phyloP scores from a whole-genome alignment of 2,329 filamentous ascomycete species.

The Colletotrichum liriopes region DNA sequence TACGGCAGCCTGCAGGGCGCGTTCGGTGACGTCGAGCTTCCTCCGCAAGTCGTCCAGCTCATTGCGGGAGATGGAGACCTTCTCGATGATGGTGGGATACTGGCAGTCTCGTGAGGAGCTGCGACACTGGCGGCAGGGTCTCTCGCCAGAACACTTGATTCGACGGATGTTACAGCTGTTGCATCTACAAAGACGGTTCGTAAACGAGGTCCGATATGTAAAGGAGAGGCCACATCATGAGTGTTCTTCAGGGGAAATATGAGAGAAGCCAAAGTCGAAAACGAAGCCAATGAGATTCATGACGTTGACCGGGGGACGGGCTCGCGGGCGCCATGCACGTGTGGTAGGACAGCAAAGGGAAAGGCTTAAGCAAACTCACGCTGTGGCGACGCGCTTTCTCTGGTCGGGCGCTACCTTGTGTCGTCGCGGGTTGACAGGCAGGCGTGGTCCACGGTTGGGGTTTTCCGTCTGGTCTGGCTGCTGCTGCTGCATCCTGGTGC shows the following conservation, averaged over 20 bases:
- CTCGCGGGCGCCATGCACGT: neutral
- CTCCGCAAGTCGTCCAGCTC: conserved; percentile 60
- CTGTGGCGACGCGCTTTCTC: conserved; percentile 65
- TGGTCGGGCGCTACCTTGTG: conserved; percentile 63
- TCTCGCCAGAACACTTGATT: conserved; percentile 67
- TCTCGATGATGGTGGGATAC: conserved; percentile 63
- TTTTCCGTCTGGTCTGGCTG: conserved; percentile 34
- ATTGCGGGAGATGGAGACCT: conserved; percentile 58
- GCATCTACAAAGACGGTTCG: conserved; percentile 55
- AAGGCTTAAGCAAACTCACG: conserved; percentile 56
- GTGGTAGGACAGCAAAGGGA: neutral
- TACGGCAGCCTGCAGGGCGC: conserved; percentile 55
- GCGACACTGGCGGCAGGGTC: conserved; percentile 63
- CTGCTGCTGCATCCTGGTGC: conserved; percentile 42
- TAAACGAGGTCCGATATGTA: neutral
- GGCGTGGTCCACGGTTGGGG: conserved; percentile 50
- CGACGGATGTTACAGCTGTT: conserved; percentile 68
- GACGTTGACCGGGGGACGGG: neutral
- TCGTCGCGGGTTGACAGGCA: conserved; percentile 66
- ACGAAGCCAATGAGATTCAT: neutral
- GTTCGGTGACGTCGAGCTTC: conserved; percentile 59
- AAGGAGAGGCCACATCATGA: neutral
- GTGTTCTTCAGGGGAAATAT: neutral
- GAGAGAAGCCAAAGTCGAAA: neutral
- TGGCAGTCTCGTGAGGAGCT: conserved; percentile 61